Conservation (phyloP, 2,329 filamentous ascomycete genomes). For the Phaeosphaeriaceae sp. region DNA sequence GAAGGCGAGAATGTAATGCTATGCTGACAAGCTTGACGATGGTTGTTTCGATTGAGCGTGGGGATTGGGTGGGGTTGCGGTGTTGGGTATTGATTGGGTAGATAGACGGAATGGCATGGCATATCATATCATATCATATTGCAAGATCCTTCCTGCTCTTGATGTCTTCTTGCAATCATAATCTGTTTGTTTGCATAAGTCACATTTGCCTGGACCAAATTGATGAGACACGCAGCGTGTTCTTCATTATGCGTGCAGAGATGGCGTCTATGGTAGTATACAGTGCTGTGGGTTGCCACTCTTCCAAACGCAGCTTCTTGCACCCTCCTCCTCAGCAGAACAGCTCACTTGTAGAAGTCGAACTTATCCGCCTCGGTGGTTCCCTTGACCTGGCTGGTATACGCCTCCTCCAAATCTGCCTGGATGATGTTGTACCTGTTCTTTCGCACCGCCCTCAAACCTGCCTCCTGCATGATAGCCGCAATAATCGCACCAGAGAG, state of each 20-base stretch:
- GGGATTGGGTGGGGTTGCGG: not conserved
- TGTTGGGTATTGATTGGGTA: not conserved
- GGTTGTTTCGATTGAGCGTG: not conserved
- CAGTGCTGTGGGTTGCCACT: conserved; percentile 20
- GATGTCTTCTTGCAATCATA: no score
- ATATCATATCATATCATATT: not conserved
- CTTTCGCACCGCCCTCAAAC: conserved; percentile 91
- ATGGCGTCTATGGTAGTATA: conserved; percentile 29
- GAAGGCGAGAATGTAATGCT: no score
- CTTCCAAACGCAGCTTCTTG: conserved; percentile 4
- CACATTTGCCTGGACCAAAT: not conserved
- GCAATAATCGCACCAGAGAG: conserved; percentile 95
- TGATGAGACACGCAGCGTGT: not conserved
- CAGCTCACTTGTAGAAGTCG: conserved; percentile 65
- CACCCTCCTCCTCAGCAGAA: conserved; percentile 1
- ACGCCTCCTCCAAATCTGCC: conserved; percentile 93
- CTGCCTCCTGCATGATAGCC: conserved; percentile 99
- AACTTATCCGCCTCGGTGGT: conserved; percentile 75
- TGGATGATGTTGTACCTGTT: conserved; percentile 99
- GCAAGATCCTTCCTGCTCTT: no score
- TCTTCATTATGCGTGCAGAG: conserved; percentile 1
- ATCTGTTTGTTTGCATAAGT: no score
- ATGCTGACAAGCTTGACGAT: no score
- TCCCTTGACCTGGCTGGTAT: conserved; percentile 94
- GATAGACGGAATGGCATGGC: conserved; percentile 3